Conservation (phyloP, 1,284 basidiomycete genomes). For the Trametes polyzona region DNA sequence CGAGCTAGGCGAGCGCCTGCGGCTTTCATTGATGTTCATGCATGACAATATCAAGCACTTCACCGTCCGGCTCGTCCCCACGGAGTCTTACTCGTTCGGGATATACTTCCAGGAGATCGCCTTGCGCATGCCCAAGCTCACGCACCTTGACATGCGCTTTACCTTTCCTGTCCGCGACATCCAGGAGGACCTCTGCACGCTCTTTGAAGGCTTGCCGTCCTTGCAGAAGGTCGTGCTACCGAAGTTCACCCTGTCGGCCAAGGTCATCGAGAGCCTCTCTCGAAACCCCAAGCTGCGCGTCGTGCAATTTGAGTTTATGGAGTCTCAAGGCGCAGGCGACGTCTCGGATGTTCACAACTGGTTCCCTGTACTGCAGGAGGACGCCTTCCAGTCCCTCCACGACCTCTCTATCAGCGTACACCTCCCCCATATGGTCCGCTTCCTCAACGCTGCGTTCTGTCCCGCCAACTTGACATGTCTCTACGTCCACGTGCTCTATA, state of each 20-base stretch:
- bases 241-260: constrained; percentile 51
- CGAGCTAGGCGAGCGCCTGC: constrained; percentile 27
- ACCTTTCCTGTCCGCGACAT: constrained; percentile 41
- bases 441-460: constrained; percentile 48
- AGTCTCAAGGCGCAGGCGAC: constrained; percentile 47
- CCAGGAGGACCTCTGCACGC: constrained; percentile 39
- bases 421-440: constrained; percentile 47
- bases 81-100: constrained; percentile 27
- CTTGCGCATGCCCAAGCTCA: constrained; percentile 55
- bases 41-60: constrained; percentile 45
- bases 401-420: constrained; percentile 53
- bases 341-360: constrained; percentile 48
- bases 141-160: constrained; percentile 47
- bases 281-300: constrained; percentile 46
- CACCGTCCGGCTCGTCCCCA: constrained; percentile 30
- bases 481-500: constrained; percentile 48
- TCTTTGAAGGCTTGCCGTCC: constrained; percentile 46
- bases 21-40: constrained; percentile 48
- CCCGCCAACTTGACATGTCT: constrained; percentile 53
- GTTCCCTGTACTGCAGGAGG: constrained; percentile 45
- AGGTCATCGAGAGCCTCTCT: constrained; percentile 50
- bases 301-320: constrained; percentile 53
- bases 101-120: constrained; percentile 54
- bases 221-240: constrained; percentile 56
- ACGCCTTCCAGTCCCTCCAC: constrained; percentile 56